phyloP scores from a whole-genome alignment of 1,284 basidiomycete genomes.

The Ceratobasidium sp. region DNA sequence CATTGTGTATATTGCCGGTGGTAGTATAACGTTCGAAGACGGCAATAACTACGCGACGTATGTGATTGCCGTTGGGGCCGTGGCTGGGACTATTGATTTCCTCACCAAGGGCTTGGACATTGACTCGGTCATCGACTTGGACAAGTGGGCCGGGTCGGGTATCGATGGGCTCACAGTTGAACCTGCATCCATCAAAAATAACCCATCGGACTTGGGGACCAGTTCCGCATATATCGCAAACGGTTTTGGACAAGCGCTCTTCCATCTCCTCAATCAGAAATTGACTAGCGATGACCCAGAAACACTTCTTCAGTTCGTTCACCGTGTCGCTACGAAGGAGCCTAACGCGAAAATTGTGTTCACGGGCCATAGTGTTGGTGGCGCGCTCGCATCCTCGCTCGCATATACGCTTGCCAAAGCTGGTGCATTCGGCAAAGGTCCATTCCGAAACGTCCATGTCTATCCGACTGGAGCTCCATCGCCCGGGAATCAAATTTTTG shows the following conservation, averaged over 20 bases:
- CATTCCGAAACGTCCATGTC: not conserved
- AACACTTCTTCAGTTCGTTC: not conserved
- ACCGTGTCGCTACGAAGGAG: not conserved
- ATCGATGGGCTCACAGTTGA: not conserved
- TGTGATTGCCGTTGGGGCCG: not conserved
- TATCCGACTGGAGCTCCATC: constrained; percentile 3
- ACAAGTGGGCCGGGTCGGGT: not conserved
- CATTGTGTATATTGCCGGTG: too few species aligned
- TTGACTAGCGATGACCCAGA: not conserved
- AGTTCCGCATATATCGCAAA: not conserved
- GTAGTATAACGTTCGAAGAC: not conserved
- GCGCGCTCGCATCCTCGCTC: not conserved
- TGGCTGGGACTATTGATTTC: not conserved
- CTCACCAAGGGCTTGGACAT: not conserved
- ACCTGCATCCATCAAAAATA: not conserved
- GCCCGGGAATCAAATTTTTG: not conserved
- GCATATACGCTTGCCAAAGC: not conserved
- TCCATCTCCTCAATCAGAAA: not conserved
- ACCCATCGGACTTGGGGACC: not conserved
- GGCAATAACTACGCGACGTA: not conserved
- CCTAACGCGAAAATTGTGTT: not conserved
- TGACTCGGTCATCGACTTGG: not conserved
- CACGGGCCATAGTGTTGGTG: constrained; percentile 2
- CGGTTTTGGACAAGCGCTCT: not conserved
- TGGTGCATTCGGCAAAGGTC: not conserved